Conservation (phyloP, 75 land plant genomes). For the Cryptomeria japonica region DNA sequence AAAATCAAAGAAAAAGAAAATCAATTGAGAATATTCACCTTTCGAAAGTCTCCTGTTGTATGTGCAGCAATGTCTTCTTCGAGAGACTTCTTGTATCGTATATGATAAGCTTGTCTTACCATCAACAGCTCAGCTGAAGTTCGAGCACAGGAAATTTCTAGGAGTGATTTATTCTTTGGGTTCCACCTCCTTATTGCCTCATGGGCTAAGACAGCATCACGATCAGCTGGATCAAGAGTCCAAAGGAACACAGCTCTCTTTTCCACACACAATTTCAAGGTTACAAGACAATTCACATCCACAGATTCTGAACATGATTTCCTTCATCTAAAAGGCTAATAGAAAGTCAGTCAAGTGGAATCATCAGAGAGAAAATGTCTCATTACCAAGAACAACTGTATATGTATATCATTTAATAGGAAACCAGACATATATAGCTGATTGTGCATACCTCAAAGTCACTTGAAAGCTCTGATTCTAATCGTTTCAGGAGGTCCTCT, state of each 20-base stretch:
- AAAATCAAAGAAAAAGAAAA: background rate
- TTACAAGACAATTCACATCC: constrained; percentile 13
- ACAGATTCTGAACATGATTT: constrained; percentile 4
- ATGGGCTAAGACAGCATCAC: constrained; percentile 63
- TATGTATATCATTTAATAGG: background rate
- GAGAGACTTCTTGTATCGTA: constrained; percentile 50
- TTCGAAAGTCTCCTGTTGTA: constrained; percentile 50
- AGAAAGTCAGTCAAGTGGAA: background rate
- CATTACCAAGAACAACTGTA: background rate
- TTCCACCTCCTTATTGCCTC: constrained; percentile 21
- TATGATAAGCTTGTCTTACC: constrained; percentile 52
- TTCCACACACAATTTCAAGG: constrained; percentile 5
- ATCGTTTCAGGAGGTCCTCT: constrained; percentile 41
- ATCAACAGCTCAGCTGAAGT: constrained; percentile 48
- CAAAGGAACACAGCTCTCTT: constrained; percentile 66
- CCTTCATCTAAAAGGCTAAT: background rate
- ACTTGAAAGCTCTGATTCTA: constrained; percentile 57
- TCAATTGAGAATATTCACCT: constrained; percentile 20
- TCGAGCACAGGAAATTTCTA: constrained; percentile 57
- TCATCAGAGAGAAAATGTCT: background rate
- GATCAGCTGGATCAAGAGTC: constrained; percentile 76
- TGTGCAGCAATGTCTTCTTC: constrained; percentile 67
- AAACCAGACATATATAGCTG: background rate
- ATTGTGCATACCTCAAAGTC: constrained; percentile 54
- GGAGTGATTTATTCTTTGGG: constrained; percentile 36